Evolutionary conservation across 768 basidiomycete species (phyloP).

Genomic region (Trametes punicea): DNA sequence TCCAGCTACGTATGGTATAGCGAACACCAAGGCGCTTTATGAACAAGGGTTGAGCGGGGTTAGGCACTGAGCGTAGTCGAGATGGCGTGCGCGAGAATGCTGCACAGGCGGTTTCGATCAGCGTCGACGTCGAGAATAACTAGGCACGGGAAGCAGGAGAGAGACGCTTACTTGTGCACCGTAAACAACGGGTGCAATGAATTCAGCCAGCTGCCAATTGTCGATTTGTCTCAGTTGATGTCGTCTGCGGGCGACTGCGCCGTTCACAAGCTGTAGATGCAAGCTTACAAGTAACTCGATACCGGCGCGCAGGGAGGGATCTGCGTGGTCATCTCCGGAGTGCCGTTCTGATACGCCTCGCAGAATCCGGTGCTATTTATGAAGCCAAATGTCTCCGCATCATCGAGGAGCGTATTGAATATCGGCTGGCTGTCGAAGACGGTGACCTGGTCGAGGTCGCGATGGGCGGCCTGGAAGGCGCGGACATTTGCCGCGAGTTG

Average conservation of each 20-base stretch:
- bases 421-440: conserved; percentile 56
- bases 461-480: conserved; percentile 40
- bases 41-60: background rate
- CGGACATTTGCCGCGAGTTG: conserved; percentile 39
- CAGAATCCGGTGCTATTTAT: conserved; percentile 59
- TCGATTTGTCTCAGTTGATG: background rate
- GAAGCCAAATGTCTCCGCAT: conserved; percentile 50
- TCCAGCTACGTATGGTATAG: background rate
- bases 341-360: conserved; percentile 56
- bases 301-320: conserved; percentile 57
- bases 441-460: conserved; percentile 42
- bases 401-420: conserved; percentile 56
- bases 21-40: background rate
- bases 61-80: conserved; percentile 42
- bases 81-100: conserved; percentile 50
- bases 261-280: background rate
- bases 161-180: conserved; percentile 50
- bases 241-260: background rate
- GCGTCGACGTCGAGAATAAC: background rate
- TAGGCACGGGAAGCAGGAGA: conserved; percentile 3
- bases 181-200: conserved; percentile 59
- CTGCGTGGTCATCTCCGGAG: conserved; percentile 50
- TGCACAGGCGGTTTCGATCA: conserved; percentile 24
- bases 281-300: conserved; percentile 59
- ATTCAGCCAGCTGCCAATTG: conserved; percentile 47